Conservation (phyloP, 1,284 basidiomycete genomes). For the Pisolithus thermaeus region DNA sequence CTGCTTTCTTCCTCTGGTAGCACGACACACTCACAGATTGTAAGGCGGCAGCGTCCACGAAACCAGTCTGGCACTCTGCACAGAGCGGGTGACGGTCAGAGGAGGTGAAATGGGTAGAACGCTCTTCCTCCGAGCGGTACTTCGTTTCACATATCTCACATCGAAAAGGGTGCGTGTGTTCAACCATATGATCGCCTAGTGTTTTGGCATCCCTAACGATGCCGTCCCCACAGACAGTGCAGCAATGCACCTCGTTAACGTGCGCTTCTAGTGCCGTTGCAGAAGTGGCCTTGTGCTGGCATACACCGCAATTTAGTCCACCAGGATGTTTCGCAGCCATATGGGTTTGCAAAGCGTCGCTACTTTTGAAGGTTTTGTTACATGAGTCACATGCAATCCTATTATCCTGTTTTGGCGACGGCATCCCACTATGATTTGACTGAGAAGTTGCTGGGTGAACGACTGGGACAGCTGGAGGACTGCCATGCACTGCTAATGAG, state of each 20-base stretch:
- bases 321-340: slow-evolving; percentile 22
- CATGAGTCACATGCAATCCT: slow-evolving; percentile 22
- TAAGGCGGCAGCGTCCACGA: slow-evolving; percentile 24
- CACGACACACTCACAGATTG: slow-evolving; percentile 14
- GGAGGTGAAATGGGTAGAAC: slow-evolving; percentile 19
- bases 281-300: slow-evolving; percentile 19
- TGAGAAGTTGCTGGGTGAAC: slow-evolving; percentile 13
- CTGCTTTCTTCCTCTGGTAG: slow-evolving; percentile 1
- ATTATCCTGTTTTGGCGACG: slow-evolving; percentile 2
- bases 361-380: slow-evolving; percentile 21
- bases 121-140: slow-evolving; percentile 27
- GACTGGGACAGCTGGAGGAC: slow-evolving; percentile 8
- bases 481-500: slow-evolving; percentile 6
- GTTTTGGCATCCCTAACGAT: slow-evolving; percentile 23
- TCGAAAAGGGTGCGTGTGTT: slow-evolving; percentile 21
- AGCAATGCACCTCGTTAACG: slow-evolving; percentile 22
- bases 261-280: slow-evolving; percentile 21
- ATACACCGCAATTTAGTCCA: slow-evolving; percentile 19
- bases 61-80: slow-evolving; percentile 18
- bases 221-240: slow-evolving; percentile 21
- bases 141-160: slow-evolving; percentile 24
- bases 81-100: slow-evolving; percentile 22
- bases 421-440: slow-evolving; percentile 7
- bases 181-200: slow-evolving; percentile 23
- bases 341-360: slow-evolving; percentile 20